Percentiles rank a stretch among this genome's conserved stretches.
Conservation (phyloP, 148 eudicot species). For the Camellia japonica region DNA sequence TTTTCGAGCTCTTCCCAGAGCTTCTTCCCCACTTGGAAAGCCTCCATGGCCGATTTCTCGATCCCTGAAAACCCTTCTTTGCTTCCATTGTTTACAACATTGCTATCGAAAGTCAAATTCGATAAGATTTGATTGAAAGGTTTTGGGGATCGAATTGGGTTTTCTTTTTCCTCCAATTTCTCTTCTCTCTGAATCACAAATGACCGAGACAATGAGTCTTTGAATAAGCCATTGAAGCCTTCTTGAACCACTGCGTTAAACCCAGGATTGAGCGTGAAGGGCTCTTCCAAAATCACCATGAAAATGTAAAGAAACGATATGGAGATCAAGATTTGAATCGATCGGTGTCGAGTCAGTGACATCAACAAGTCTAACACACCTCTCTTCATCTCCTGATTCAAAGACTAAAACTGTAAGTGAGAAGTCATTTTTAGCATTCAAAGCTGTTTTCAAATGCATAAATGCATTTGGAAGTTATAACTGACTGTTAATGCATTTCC, state of each 20-base stretch:
- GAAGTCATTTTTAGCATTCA: no score
- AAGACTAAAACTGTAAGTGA: no score
- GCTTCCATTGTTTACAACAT: constrained; percentile 23
- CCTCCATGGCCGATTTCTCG: constrained; percentile 49
- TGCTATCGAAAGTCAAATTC: constrained; percentile 38
- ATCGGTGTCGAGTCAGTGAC: constrained; percentile 45
- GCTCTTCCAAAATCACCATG: constrained; percentile 56
- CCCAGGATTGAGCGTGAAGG: constrained; percentile 47
- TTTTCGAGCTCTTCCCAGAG: constrained; percentile 46
- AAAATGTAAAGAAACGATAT: constrained; percentile 52
- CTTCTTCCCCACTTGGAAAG: constrained; percentile 60
- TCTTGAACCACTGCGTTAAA: constrained; percentile 20
- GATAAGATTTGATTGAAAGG: constrained; percentile 33
- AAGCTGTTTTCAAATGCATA: no score
- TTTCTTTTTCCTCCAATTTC: constrained; percentile 38
- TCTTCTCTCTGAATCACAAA: constrained; percentile 47
- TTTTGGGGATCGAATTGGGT: constrained; percentile 47
- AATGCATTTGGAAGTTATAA: no score
- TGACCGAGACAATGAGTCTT: constrained; percentile 29
- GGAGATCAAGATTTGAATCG: constrained; percentile 46
- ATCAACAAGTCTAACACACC: constrained; percentile 41
- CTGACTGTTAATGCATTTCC: no score
- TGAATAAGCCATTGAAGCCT: constrained; percentile 25
- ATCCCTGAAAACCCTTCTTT: constrained; percentile 51
- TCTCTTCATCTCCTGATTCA: constrained; percentile 27